Evolutionary conservation across 129 eudicot species (phyloP).

Genomic region (Daucus carota): DH1_v3.0 NC_030386.2:37421001-37421500

Average conservation of each 20-base stretch:
- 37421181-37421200: neutral
- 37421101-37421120: constrained; percentile 52
- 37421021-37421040: constrained; percentile 61
- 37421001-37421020: constrained; percentile 42
- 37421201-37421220: neutral
- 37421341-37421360: neutral
- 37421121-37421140: constrained; percentile 38
- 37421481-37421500: neutral
- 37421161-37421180: too few species aligned
- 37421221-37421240: neutral
- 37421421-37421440: neutral
- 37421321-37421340: neutral
- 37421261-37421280: neutral
- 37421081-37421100: constrained; percentile 49
- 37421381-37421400: neutral
- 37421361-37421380: neutral
- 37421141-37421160: neutral
- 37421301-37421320: neutral
- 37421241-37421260: neutral
- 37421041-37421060: constrained; percentile 66
- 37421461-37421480: neutral
- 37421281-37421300: neutral
- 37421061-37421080: constrained; percentile 87
- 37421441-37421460: neutral
- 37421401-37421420: neutral